These are phyloP conservation scores for Xylariales sp. DNA, from an alignment of 2,329 filamentous ascomycete species.

Conservation along the genomic window DNA sequence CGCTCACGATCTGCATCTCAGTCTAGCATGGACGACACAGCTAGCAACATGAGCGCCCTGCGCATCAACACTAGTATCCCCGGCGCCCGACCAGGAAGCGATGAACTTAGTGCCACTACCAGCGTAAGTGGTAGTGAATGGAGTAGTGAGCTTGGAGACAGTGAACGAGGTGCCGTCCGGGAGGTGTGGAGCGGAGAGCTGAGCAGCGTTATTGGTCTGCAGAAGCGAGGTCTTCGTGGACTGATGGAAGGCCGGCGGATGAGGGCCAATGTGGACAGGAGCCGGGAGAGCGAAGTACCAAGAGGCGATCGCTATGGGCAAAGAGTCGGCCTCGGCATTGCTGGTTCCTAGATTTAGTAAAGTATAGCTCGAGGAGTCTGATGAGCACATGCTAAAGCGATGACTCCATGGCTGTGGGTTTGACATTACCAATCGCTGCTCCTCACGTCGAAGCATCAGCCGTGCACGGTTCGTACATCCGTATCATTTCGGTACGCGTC, in stretches of 20 bases:
- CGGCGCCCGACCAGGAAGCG: constrained; percentile 33
- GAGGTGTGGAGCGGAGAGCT: constrained; percentile 79
- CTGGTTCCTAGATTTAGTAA: constrained; percentile 33
- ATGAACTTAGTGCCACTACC: constrained; percentile 51
- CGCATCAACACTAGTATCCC: constrained; percentile 51
- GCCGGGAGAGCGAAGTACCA: constrained; percentile 20
- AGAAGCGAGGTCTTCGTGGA: constrained; percentile 87
- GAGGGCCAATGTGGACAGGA: constrained; percentile 29
- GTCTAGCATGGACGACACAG: constrained; percentile 17
- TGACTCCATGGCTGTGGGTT: too few species aligned
- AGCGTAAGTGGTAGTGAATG: constrained; percentile 45
- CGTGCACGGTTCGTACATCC: too few species aligned
- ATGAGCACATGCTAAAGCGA: too few species aligned
- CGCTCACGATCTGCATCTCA: constrained; percentile 24
- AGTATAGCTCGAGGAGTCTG: too few species aligned
- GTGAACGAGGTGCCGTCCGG: constrained; percentile 37
- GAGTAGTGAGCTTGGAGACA: constrained; percentile 32
- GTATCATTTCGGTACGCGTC: too few species aligned
- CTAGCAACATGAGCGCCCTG: constrained; percentile 31
- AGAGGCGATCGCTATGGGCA: constrained; percentile 21
- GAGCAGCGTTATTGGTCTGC: constrained; percentile 87
- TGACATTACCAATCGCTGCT: too few species aligned
- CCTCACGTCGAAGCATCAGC: too few species aligned
- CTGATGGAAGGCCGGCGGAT: constrained; percentile 92
- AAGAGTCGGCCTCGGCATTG: constrained; percentile 51